Evolutionary conservation across 2,329 filamentous ascomycete species (phyloP), one percentile per base, ranked within the genome.

Genomic region (Didymella segeticola): DNA sequence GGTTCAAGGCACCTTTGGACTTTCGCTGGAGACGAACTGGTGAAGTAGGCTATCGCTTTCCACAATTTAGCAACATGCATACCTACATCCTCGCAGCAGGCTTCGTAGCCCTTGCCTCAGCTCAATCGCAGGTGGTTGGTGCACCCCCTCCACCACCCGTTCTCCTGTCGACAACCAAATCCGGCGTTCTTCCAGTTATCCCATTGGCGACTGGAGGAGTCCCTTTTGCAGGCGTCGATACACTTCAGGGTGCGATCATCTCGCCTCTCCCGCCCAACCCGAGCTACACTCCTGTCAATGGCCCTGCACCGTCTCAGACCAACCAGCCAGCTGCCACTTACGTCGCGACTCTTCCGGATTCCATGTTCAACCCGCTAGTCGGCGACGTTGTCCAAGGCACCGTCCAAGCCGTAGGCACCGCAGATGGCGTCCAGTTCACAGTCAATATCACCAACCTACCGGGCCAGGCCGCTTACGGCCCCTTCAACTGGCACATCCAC

Each of bases 361-460:
- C 36, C 9, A 64, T 62, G 53, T 68, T 65, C 54, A 64, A 67
- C 54, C 56, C 56, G 1, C 57, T 59, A 14, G 57, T 68, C 31
- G 58, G 55, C 42, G 60, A 30, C 22, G 42, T 37, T 3, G 54
- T 76, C 14, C 62, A 63, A 11, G 75, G 75, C 17, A 66, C 61
- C 25, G 53, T 78, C 6, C 50, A 66, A 23, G 68, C 72, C 34
- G 64, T 67, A 17, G 68, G 69, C 8, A 59, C 59, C 5, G 52
- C 70, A 4, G 43, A 64, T 14, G 76, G 72, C 27, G 72, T 75
- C 11, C 62, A 67, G 29, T 73, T 79, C 51, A 69, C 70, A 27
- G 62, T 79, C 50, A 68, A 67, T 54, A 56, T 79, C 43, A 64
- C 65, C 41, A 70, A 72, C 34, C 66, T 80, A 5, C 77, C 77